Conservation (phyloP, 805 yeast genomes). For the Hanseniaspora hatyaiensis region DNA sequence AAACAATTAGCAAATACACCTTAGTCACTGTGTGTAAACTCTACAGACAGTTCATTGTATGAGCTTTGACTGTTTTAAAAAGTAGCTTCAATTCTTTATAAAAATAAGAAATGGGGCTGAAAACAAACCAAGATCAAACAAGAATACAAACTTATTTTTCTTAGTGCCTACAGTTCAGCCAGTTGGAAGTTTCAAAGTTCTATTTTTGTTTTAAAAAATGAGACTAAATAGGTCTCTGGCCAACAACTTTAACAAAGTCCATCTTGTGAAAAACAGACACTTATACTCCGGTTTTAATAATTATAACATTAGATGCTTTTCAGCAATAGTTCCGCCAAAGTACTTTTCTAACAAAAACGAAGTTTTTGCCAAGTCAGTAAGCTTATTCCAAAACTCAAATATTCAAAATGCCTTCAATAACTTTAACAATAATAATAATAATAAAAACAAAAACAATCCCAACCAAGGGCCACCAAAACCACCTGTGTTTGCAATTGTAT, state of each 20-base stretch:
- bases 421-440: slow-evolving; percentile 1
- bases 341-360: not conserved
- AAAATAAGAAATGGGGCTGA: no score
- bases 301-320: no score
- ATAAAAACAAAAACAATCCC: not conserved
- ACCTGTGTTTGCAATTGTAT: slow-evolving; percentile 5
- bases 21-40: no score
- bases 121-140: no score
- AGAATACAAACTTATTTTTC: no score
- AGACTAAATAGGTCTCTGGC: not conserved
- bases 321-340: no score
- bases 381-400: not conserved
- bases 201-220: not conserved
- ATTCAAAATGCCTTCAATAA: not conserved
- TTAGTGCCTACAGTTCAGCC: no score
- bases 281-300: no score
- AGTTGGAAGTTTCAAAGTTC: not conserved
- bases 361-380: not conserved
- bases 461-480: slow-evolving; percentile 8
- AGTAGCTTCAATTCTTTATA: no score
- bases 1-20: no score
- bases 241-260: not conserved
- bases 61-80: no score
- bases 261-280: not conserved
- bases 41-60: no score